These are phyloP conservation scores for Metarhizium sp. DNA, from an alignment of 2,329 filamentous ascomycete genomes.

Conservation along the genomic window DNA sequence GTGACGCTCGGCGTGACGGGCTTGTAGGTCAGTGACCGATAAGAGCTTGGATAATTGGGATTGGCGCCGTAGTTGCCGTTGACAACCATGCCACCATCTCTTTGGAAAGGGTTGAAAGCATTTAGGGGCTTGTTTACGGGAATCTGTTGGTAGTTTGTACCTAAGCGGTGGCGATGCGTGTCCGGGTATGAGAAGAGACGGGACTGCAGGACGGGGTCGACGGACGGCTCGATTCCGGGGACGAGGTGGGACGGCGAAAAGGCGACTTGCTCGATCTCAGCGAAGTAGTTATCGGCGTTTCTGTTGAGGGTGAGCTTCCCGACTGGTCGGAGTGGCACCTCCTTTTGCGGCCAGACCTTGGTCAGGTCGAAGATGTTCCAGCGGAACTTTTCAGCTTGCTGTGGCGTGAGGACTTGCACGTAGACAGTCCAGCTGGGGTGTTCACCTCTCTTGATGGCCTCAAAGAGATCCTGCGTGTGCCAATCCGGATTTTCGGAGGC, in stretches of 20 bases:
- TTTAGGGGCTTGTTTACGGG: conserved; percentile 49
- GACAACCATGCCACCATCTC: conserved; percentile 17
- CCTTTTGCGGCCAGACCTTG: conserved; percentile 57
- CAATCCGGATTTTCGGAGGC: no score
- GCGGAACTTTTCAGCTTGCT: conserved; percentile 12
- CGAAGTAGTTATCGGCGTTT: conserved; percentile 59
- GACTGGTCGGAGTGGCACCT: conserved; percentile 49
- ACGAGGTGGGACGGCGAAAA: no score
- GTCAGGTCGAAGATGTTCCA: conserved; percentile 62
- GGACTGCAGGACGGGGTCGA: conserved; percentile 37
- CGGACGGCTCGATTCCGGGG: no score
- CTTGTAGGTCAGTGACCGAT: conserved; percentile 29
- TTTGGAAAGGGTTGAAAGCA: conserved; percentile 60
- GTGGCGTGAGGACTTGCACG: conserved; percentile 50
- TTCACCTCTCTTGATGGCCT: no score
- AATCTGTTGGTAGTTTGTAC: conserved; percentile 51
- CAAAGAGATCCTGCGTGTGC: no score
- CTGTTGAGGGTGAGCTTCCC: conserved; percentile 52
- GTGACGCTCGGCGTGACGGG: conserved; percentile 28
- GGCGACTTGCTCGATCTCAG: conserved; percentile 47
- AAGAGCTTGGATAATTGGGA: conserved; percentile 47
- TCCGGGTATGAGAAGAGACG: conserved; percentile 54
- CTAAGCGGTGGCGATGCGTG: conserved; percentile 51
- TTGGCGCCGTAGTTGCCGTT: conserved; percentile 40
- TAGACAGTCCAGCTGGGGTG: conserved; percentile 48